Evolutionary conservation across 768 basidiomycete species (phyloP).

Genomic region (Tricholoma terreum): DNA sequence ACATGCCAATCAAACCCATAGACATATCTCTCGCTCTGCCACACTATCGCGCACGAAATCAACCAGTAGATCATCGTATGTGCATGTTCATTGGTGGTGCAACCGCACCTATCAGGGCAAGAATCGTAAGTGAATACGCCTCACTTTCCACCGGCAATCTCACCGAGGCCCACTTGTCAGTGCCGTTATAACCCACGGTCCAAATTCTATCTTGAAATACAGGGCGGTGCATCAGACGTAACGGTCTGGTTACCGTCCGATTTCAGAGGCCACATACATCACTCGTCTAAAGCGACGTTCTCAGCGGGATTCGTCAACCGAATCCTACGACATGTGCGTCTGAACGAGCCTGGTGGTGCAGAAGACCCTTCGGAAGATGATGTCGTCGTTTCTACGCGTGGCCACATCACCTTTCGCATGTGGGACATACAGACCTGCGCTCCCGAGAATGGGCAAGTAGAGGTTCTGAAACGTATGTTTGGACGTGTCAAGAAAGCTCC

Average conservation of each 20-base stretch:
- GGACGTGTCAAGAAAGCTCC: constrained; percentile 53
- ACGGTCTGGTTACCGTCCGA: constrained; percentile 80
- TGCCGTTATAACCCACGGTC: constrained; percentile 54
- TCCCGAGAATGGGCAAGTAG: constrained; percentile 61
- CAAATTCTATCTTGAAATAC: constrained; percentile 63
- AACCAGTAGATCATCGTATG: constrained; percentile 70
- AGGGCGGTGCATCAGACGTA: constrained; percentile 63
- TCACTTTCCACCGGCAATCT: constrained; percentile 5
- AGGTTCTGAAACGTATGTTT: constrained; percentile 63
- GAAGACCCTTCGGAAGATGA: constrained; percentile 49
- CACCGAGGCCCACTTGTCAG: constrained; percentile 31
- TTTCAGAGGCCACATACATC: constrained; percentile 65
- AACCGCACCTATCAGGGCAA: constrained; percentile 56
- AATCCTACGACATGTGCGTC: constrained; percentile 50
- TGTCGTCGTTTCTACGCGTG: constrained; percentile 59
- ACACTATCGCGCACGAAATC: constrained; percentile 73
- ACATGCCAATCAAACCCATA: constrained; percentile 48
- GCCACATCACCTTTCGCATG: constrained; percentile 68
- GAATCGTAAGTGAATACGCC: constrained; percentile 54
- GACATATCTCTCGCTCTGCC: constrained; percentile 70
- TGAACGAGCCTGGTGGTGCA: constrained; percentile 40
- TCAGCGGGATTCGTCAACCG: constrained; percentile 75
- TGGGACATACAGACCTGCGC: constrained; percentile 70
- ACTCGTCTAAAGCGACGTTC: constrained; percentile 49
- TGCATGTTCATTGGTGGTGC: constrained; percentile 62